A percentile compares a stretch with the other conserved stretches of the same genome.
Conservation (phyloP, 2,329 filamentous ascomycete genomes). For the Emydomyces testavorans region DNA sequence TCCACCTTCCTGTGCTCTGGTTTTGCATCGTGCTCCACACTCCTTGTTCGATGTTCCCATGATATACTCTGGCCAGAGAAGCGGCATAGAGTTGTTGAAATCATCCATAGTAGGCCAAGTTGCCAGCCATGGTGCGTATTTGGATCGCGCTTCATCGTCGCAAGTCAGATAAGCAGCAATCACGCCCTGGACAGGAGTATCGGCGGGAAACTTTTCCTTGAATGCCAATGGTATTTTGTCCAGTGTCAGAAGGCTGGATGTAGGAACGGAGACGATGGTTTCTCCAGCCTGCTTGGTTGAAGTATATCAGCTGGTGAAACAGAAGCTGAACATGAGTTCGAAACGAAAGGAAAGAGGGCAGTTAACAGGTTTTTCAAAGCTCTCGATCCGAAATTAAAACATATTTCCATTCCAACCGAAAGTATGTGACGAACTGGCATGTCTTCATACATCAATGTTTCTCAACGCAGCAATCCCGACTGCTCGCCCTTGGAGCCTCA, state of each 20-base stretch:
- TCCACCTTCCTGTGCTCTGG: slow-evolving; percentile 22
- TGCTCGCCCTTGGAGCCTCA: slow-evolving; percentile 58
- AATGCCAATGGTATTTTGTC: slow-evolving; percentile 48
- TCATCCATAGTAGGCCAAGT: slow-evolving; percentile 51
- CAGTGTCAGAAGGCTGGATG: slow-evolving; percentile 52
- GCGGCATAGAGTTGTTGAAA: slow-evolving; percentile 47
- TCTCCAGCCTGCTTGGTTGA: slow-evolving; percentile 42
- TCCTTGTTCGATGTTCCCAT: slow-evolving; percentile 5
- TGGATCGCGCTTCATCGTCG: slow-evolving; percentile 35
- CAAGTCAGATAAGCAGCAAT: slow-evolving; percentile 58
- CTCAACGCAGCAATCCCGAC: slow-evolving; percentile 65
- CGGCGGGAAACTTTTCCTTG: slow-evolving; percentile 40
- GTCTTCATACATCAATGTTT: slow-evolving; percentile 47
- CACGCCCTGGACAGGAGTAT: slow-evolving; percentile 56
- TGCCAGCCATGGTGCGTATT: slow-evolving; percentile 48
- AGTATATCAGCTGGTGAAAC: background rate
- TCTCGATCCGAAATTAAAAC: no score
- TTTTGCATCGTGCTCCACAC: background rate
- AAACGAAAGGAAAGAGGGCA: slow-evolving; percentile 1
- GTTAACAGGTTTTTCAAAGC: no score
- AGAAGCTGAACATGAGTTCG: background rate
- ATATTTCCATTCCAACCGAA: no score
- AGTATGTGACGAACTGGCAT: background rate
- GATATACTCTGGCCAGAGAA: slow-evolving; percentile 42
- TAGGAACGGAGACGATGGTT: slow-evolving; percentile 54